Percentiles rank a stretch among this genome's conserved stretches.
Conservation (phyloP, 305 asterid genomes). For the Fraxinus xanthoxyloides region DNA sequence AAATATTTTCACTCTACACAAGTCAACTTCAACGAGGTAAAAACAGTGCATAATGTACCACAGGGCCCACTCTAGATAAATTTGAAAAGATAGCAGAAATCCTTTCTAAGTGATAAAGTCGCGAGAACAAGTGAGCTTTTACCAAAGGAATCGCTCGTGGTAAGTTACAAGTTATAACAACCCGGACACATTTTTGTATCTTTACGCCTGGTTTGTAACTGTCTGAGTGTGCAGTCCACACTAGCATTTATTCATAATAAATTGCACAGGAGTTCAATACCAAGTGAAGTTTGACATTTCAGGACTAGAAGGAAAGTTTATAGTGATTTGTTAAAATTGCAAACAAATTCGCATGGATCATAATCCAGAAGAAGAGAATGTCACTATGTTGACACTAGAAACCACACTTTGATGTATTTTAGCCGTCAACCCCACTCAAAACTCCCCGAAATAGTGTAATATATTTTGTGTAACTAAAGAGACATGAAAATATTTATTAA, state of each 20-base stretch:
- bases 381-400: neutral
- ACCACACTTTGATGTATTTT: neutral
- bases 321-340: neutral
- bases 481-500: neutral
- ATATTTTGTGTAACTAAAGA: neutral
- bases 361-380: neutral
- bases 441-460: neutral
- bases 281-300: neutral
- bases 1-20: neutral
- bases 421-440: neutral
- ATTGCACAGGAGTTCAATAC: neutral
- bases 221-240: neutral
- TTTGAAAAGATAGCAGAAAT: neutral
- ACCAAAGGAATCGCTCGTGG: neutral
- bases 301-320: neutral
- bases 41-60: neutral
- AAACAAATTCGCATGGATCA: neutral
- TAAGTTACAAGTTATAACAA: neutral
- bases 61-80: neutral
- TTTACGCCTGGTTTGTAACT: neutral
- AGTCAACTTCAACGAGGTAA: neutral
- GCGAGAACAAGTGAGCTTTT: neutral
- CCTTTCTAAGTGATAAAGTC: neutral
- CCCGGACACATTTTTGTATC: neutral
- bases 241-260: neutral